Evolutionary conservation across 805 yeast genomes (phyloP).

Genomic region (Barnettozyma salicaria): DNA sequence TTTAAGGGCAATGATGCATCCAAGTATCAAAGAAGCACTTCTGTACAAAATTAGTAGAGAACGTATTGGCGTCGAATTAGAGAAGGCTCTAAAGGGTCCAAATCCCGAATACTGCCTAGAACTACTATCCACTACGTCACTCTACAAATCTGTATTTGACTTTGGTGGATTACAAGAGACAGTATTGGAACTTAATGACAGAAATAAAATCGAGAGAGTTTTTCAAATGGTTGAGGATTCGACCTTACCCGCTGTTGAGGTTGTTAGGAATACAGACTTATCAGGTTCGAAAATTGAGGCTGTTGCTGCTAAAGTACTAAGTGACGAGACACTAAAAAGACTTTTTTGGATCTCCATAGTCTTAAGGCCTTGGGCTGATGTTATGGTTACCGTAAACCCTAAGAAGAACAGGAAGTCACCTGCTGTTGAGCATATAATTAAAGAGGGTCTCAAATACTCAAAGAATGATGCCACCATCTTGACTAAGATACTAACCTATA

Average conservation of each 20-base stretch:
- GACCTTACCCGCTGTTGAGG: slow-evolving; percentile 26
- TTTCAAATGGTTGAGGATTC: slow-evolving; percentile 9
- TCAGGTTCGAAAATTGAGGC: slow-evolving; percentile 2
- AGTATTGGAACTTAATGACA: slow-evolving; percentile 20
- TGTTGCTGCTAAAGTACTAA: background rate
- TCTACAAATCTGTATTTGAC: slow-evolving; percentile 55
- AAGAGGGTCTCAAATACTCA: slow-evolving; percentile 67
- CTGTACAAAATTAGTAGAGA: slow-evolving; percentile 79
- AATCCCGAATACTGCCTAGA: slow-evolving; percentile 60
- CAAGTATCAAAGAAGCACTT: slow-evolving; percentile 52
- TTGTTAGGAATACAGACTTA: slow-evolving; percentile 5
- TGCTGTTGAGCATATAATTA: slow-evolving; percentile 47
- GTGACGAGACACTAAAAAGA: slow-evolving; percentile 11
- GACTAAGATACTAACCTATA: slow-evolving; percentile 36
- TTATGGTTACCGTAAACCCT: slow-evolving; percentile 33
- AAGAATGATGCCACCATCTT: slow-evolving; percentile 48
- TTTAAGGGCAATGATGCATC: slow-evolving; percentile 53
- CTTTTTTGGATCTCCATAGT: slow-evolving; percentile 40
- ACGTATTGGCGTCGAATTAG: slow-evolving; percentile 80
- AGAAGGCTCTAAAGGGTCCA: slow-evolving; percentile 62
- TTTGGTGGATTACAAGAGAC: slow-evolving; percentile 23
- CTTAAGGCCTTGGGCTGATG: slow-evolving; percentile 43
- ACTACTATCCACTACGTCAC: slow-evolving; percentile 47
- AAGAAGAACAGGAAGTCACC: slow-evolving; percentile 31
- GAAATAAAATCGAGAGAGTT: slow-evolving; percentile 4